Conservation (phyloP, 1,284 basidiomycete genomes). For the Rhodotorula sp. region DNA sequence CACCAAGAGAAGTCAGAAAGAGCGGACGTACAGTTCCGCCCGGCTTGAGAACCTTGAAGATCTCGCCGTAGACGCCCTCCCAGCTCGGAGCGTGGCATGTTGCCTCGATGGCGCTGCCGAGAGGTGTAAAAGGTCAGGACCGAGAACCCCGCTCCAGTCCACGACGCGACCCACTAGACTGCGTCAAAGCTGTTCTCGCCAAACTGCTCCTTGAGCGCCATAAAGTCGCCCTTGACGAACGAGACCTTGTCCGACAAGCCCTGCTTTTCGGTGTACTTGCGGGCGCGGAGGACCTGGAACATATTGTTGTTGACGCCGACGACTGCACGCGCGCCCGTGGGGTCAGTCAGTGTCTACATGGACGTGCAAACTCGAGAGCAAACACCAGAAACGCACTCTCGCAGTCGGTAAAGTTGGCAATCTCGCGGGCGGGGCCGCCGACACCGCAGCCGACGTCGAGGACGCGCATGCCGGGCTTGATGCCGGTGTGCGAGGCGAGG, state of each 20-base stretch:
- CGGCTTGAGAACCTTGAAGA: constrained; percentile 92
- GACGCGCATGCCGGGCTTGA: constrained; percentile 87
- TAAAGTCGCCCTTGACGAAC: constrained; percentile 89
- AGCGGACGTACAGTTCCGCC: constrained; percentile 65
- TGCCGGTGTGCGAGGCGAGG: constrained; percentile 77
- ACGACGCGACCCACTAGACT: constrained; percentile 54
- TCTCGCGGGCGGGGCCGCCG: constrained; percentile 93
- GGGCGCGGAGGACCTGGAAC: constrained; percentile 85
- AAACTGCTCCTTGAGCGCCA: constrained; percentile 89
- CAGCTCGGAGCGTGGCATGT: constrained; percentile 91
- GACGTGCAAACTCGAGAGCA: background rate
- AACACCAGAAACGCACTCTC: constrained; percentile 46
- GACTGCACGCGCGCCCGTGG: constrained; percentile 51
- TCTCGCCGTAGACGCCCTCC: constrained; percentile 93
- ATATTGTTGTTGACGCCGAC: constrained; percentile 95
- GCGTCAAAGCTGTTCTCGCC: constrained; percentile 94
- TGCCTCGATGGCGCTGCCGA: constrained; percentile 82
- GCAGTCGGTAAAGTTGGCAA: constrained; percentile 84
- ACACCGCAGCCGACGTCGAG: constrained; percentile 98
- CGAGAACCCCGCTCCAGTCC: no score
- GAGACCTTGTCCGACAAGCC: constrained; percentile 74
- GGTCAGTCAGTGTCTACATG: background rate
- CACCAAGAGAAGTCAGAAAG: constrained; percentile 56
- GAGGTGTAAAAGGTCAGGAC: background rate
- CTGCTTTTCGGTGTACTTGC: constrained; percentile 75